phyloP scores from a whole-genome alignment of 2,329 filamentous ascomycete species.

The Talaromyces funiculosus region DNA sequence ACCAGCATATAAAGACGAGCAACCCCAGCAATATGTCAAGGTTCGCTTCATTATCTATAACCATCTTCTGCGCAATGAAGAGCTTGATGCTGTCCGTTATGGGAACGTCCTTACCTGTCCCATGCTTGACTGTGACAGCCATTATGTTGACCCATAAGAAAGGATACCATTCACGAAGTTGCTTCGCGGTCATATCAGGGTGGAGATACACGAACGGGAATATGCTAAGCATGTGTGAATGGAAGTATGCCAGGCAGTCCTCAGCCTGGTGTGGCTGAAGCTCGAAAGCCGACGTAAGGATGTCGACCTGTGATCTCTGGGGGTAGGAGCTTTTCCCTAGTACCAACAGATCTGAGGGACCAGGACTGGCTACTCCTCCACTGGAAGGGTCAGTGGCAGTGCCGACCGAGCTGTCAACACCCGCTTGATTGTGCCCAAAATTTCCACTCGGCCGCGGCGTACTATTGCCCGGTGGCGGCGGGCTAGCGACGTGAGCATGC shows the following conservation, averaged over 20 bases:
- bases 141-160: slow-evolving; percentile 6
- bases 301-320: background rate
- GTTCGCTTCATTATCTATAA: slow-evolving; percentile 3
- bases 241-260: slow-evolving; percentile 6
- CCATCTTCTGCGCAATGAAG: slow-evolving; percentile 5
- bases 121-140: slow-evolving; percentile 5
- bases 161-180: slow-evolving; percentile 3
- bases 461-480: background rate
- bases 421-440: no score
- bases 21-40: slow-evolving; percentile 2
- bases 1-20: slow-evolving; percentile 6
- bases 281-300: background rate
- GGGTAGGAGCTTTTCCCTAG: background rate
- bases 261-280: background rate
- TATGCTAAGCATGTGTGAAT: background rate
- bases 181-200: slow-evolving; percentile 1
- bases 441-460: no score
- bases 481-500: background rate
- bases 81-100: slow-evolving; percentile 3
- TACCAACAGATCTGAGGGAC: background rate
- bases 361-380: background rate
- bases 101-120: background rate
- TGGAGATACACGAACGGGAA: slow-evolving; percentile 2
- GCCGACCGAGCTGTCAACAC: no score
- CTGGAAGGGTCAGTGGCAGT: background rate